These are phyloP conservation scores for Oligophagozyma castellii DNA, from an alignment of 1,139 yeast genomes.

Conservation along the genomic window DNA sequence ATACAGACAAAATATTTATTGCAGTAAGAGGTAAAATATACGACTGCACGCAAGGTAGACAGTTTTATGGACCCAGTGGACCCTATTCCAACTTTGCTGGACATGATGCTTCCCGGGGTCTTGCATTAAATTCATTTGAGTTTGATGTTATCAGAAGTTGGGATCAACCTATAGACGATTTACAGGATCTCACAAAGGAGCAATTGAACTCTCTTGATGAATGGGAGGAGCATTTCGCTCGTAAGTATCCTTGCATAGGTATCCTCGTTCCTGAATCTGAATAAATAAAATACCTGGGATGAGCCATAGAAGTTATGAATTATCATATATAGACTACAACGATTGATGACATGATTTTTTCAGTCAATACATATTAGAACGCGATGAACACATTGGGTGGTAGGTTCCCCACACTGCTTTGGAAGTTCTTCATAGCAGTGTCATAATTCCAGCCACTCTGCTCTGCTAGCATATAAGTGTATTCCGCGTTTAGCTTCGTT, in stretches of 20 bases:
- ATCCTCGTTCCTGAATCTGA: conserved; percentile 30
- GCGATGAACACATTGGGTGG: conserved; percentile 44
- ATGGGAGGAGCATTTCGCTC: conserved; percentile 77
- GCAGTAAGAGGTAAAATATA: conserved; percentile 78
- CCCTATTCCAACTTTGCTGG: conserved; percentile 96
- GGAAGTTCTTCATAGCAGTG: conserved; percentile 57
- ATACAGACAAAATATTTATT: conserved; percentile 63
- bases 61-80: conserved; percentile 93
- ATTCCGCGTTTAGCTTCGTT: conserved; percentile 66
- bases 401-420: conserved; percentile 40
- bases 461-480: conserved; percentile 72
- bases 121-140: conserved; percentile 85
- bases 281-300: not conserved
- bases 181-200: conserved; percentile 44
- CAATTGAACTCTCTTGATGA: conserved; percentile 60
- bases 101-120: conserved; percentile 88
- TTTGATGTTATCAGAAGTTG: conserved; percentile 39
- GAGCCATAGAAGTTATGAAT: not conserved
- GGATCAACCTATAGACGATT: conserved; percentile 59
- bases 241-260: conserved; percentile 65
- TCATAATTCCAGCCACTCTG: conserved; percentile 80
- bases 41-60: conserved; percentile 70
- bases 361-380: no score
- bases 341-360: no score
- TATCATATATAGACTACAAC: not conserved